Percentiles rank a stretch among this genome's conserved stretches.
Conservation (phyloP, 2,329 filamentous ascomycete species). For the Arthrobotrys iridis region DNA sequence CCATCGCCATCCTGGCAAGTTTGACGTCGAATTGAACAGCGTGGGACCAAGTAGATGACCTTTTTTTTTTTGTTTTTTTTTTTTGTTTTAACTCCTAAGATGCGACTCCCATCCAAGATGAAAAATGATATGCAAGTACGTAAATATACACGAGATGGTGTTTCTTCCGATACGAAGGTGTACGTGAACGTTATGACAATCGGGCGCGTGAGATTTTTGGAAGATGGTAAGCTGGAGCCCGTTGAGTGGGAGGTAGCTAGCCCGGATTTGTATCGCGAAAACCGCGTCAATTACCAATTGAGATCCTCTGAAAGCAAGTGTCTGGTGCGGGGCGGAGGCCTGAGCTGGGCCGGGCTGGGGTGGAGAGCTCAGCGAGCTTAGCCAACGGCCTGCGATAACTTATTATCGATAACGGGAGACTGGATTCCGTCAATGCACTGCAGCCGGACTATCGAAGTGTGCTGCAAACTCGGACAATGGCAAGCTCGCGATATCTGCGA, state of each 20-base stretch:
- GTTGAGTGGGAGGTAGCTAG: too few species aligned
- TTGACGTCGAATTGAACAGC: conserved; percentile 20
- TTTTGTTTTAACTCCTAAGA: background rate
- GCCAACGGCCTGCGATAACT: conserved; percentile 20
- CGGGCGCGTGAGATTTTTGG: conserved; percentile 4
- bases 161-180: background rate
- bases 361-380: too few species aligned
- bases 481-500: too few species aligned
- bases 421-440: too few species aligned
- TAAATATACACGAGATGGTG: background rate
- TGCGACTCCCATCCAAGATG: background rate
- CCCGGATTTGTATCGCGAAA: conserved; percentile 33
- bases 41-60: conserved; percentile 16
- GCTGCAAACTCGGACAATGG: too few species aligned
- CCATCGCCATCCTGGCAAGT: conserved; percentile 71
- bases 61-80: too few species aligned
- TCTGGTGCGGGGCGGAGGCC: conserved; percentile 22
- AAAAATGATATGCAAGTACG: background rate
- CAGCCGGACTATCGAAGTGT: too few species aligned
- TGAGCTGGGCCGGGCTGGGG: background rate
- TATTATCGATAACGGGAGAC: too few species aligned
- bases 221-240: background rate
- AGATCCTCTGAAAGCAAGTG: background rate
- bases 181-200: background rate
- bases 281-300: conserved; percentile 25